Base-by-base conservation (phyloP, 371 early-diverging fungal genomes). In the Apophysomyces ossiformis region DNA sequence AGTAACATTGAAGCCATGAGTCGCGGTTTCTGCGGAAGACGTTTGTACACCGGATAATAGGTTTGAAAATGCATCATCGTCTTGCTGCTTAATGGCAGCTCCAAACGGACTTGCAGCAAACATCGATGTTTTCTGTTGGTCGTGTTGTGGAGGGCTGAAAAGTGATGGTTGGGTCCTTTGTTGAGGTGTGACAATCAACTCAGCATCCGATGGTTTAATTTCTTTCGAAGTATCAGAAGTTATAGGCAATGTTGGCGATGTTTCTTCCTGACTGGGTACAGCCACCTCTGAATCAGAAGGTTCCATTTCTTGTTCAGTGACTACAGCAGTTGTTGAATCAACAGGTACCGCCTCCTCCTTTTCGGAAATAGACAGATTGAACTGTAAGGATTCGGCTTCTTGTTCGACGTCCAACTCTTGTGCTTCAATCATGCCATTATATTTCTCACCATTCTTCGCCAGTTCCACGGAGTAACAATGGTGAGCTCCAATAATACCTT, bases 391-490 rank as follows among this genome's bases (percentile, higher is more conserved):
- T 32, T 18, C 41, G 8, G 43, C 11, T 38, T 4, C 69, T 37
- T 61, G 15, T 59, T 15, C 15, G 7, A 65, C 21, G 45, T 67
- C 60, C 4, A 50, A 7, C n/a, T n/a, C 18, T 61, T 63, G 35
- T 32, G 71, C 44, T 43, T 65, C 38, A 4, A 69, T 56, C 69
- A 70, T 72, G 45, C 69, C 71, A 36, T 36, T 44, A 50, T 65
- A 82, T 12, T 62, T 37, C n/a, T 71, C 78, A 12, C 72, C 75
- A 45, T 69, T 62, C 16, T 67, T 67, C 8, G 81, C 81, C 15
- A 81, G 38, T 39, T 69, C 73, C 8, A 64, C 63, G 47, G 76
- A 77, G 39, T 76, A 78, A 60, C 81, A 81, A 58, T 81, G 72
- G 47, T 74, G 76, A 32, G 81, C 73, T 37, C 77, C 73, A 8